phyloP scores from a whole-genome alignment of 345 rosid species.

The Eutrema japonicum region DNA sequence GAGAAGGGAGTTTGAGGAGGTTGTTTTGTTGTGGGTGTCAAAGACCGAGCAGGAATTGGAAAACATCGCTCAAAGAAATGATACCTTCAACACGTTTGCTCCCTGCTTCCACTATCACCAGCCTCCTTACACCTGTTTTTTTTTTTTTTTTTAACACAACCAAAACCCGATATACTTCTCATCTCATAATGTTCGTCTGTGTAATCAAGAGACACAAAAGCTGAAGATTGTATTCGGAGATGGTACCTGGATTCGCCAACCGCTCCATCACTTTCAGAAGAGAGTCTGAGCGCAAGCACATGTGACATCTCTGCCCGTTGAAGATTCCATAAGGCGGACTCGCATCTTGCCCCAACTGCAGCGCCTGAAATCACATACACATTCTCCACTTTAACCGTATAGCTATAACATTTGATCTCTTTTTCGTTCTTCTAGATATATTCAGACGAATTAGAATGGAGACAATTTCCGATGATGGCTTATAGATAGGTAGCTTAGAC shows the following conservation, averaged over 20 bases:
- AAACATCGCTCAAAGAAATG: slow-evolving; percentile 71
- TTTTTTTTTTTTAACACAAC: neutral
- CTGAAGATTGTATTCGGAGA: neutral
- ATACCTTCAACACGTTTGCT: slow-evolving; percentile 91
- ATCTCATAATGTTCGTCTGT: neutral
- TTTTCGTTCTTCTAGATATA: slow-evolving; percentile 6
- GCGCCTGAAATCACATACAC: slow-evolving; percentile 52
- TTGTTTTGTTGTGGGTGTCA: slow-evolving; percentile 31
- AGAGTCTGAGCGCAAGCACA: slow-evolving; percentile 83
- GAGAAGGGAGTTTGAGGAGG: slow-evolving; percentile 20
- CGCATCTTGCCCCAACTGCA: slow-evolving; percentile 81
- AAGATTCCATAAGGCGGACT: slow-evolving; percentile 51
- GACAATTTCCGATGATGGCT: slow-evolving; percentile 2
- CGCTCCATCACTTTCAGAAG: slow-evolving; percentile 85
- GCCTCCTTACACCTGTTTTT: slow-evolving; percentile 65
- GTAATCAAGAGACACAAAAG: neutral
- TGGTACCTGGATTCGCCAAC: slow-evolving; percentile 67
- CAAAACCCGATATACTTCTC: slow-evolving; percentile 2
- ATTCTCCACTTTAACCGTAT: slow-evolving; percentile 3
- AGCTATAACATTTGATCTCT: neutral
- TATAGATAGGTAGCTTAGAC: neutral
- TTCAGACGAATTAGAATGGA: neutral
- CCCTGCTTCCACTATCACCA: slow-evolving; percentile 81
- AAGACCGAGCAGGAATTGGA: slow-evolving; percentile 68
- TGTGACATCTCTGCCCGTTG: slow-evolving; percentile 79